Evolutionary conservation across 495 filamentous ascomycete genomes (phyloP), one percentile per base, ranked within the genome.

Genomic region (Rhypophila decipiens): DNA sequence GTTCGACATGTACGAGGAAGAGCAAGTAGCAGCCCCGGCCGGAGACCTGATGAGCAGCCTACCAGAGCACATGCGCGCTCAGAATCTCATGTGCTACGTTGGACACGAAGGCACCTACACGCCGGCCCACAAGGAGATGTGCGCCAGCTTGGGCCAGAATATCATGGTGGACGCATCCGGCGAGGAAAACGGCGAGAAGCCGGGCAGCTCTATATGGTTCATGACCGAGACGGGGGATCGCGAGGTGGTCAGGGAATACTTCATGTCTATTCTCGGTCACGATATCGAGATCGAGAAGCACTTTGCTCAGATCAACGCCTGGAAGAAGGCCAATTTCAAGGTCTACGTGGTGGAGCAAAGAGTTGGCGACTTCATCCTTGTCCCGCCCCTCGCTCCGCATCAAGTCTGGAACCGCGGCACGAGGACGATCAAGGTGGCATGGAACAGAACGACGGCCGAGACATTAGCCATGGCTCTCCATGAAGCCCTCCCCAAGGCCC

Each of bases 381-480:
- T 98, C 17, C 93, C 93, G n/a, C 90, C 93, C 5, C 69, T 97
- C 5, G 91, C 90, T n/a, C 89, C 91, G 0, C 93, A 98, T 58
- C 93, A 98, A 58, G 93, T 98, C 19, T 98, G 93, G 93, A 98
- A 98, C 58, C 81, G 93, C 39, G 93, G 93, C 7, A 95, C 89
- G 10, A 73, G 88, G 33, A 98, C 91, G 0, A 86, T 96, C 77
- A 98, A 98, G 63, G 88, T 90, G 19, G 93, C 93, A 5, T 98
- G 93, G 93, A 98, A 98, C 64, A 74, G 93, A n/a, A 96, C 86
- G 0, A 97, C 90, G 0, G 87, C 86, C 4, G 87, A 96, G 51
- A 96, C 93, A 0, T 71, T 98, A 0, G 82, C 88, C 42, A 69
- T 93, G 66, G 91, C 91, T 0, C 65, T 98, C 20, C 74, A 79